Evolutionary conservation across 805 yeast genomes (phyloP), one percentile per base, ranked within the genome.

Genomic region (Wickerhamomyces kurtzmanii): DNA sequence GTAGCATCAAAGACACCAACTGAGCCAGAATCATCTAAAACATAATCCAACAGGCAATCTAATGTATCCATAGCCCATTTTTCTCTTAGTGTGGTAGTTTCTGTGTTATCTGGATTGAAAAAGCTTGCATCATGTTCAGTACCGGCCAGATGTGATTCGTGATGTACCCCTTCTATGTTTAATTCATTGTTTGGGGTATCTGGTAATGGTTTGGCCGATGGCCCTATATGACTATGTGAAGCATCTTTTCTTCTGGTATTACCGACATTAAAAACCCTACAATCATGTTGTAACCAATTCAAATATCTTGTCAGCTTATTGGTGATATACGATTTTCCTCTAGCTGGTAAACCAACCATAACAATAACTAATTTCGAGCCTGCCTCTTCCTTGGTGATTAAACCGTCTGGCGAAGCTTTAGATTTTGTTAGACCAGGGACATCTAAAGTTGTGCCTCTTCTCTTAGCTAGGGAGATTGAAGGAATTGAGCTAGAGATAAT

Each of bases 61-160:
- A 89, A 58, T 0, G 98, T 89, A 38, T 89, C 94, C 74, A 80
- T 76, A 0, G 98, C 98, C 97, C 97, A 91, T 51, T 80, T 71
- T 45, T 89, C 96, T 35, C 97, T 69, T 24, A 85, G 58, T 18
- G 65, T 60, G 4, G 71, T 71, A 12, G 79, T 72, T 10, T 69
- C 59, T 22, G 62, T 54, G 51, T 91, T 85, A 30, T 71, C 75
- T 0, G 97, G 96, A 19, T 77, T 69, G 56, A 89, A 89, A 48
- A 89, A 89, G 32, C 69, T 77, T 2, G 96, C 96, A 32, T 71
- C 71, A 41, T 89, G 96, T 12, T 57, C 47, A 4, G 55, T 37
- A 22, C 37, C 26, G 22, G 12, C 21, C 12, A 6, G 16, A 11
- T 15, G 22, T 12, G 15, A 15, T 29, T 36, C 17, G 27, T 25